Percentiles rank a stretch among this genome's conserved stretches.
Evolutionary conservation across 208 protist species (phyloP).

Genomic region (Strigomonas culicis): DNA sequence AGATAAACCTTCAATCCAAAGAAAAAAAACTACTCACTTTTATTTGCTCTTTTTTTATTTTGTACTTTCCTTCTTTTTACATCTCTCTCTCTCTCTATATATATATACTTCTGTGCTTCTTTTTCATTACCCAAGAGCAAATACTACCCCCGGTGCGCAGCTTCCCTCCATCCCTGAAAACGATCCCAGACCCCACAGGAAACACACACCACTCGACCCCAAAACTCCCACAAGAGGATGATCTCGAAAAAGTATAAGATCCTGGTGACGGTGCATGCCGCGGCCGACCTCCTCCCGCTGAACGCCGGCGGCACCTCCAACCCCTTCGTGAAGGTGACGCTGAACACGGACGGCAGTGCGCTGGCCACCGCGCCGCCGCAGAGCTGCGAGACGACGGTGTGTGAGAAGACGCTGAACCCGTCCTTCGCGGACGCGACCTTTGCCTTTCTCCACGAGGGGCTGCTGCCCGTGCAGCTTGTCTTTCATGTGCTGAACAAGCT

Average conservation of each 20-base stretch:
- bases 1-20: too few species aligned
- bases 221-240: too few species aligned
- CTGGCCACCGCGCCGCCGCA: slow-evolving; percentile 28
- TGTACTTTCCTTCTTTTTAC: neutral
- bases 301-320: slow-evolving; percentile 73
- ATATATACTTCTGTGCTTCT: too few species aligned
- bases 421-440: slow-evolving; percentile 47
- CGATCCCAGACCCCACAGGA: too few species aligned
- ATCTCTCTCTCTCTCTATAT: too few species aligned
- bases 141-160: too few species aligned
- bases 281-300: slow-evolving; percentile 56
- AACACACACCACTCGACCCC: too few species aligned
- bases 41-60: slow-evolving; percentile 2
- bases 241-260: too few species aligned
- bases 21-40: neutral
- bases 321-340: slow-evolving; percentile 54
- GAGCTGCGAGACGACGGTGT: neutral
- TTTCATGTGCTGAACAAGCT: slow-evolving; percentile 60
- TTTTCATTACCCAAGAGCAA: too few species aligned
- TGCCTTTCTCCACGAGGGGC: slow-evolving; percentile 45
- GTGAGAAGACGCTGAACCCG: slow-evolving; percentile 47
- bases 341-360: slow-evolving; percentile 38
- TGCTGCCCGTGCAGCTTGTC: slow-evolving; percentile 62
- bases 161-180: too few species aligned
- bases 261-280: slow-evolving; percentile 19